Evolutionary conservation across 805 yeast genomes (phyloP), one percentile per base, ranked within the genome.

Genomic region (Vanderwaltozyma verrucispora): DNA sequence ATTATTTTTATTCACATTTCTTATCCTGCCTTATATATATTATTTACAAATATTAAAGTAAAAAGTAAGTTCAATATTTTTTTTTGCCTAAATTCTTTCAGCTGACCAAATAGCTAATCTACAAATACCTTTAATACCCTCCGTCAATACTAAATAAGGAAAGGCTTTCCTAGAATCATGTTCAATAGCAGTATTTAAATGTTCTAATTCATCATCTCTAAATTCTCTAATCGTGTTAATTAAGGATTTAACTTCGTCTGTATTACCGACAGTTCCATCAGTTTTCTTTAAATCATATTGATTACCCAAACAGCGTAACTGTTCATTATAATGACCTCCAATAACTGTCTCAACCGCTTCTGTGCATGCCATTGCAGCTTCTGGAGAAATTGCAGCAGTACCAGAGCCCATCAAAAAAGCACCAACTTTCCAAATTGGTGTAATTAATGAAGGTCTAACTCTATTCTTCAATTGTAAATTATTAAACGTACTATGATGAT

Each of bases 301-400:
- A 45, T 76, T 79, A 59, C 74, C 71, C 39, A 92, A 65, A 29
- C 77, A 75, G 37, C 98, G 68, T 46, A 92, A 65, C 59, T 92
- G 98, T 43, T 77, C 79, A 56, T 92, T 92, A 62, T 92, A 92
- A 57, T 92, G 98, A 2, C 84, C 83, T 2, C 98, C 98, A 57
- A 92, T 92, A 5, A 92, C 97, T 0, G 98, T 92, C 60, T 92
- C 98, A 2, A 92, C 97, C 0, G 97, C 97, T 42, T 88, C 97
- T 0, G 98, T 92, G 58, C 98, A 92, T 1, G 98, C 97, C 98
- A 92, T 92, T 2, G 98, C 97, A 2, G 95, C 96, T 56, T 89
- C 96, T 53, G 86, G 85, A 14, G 96, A 80, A 44, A 87, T 61
- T 37, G 82, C 49, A 0, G 95, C 96, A 1, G 97, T 92, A 1